Evolutionary conservation across 148 eudicot genomes (phyloP).

Genomic region (Rhododendron henanense): DNA sequence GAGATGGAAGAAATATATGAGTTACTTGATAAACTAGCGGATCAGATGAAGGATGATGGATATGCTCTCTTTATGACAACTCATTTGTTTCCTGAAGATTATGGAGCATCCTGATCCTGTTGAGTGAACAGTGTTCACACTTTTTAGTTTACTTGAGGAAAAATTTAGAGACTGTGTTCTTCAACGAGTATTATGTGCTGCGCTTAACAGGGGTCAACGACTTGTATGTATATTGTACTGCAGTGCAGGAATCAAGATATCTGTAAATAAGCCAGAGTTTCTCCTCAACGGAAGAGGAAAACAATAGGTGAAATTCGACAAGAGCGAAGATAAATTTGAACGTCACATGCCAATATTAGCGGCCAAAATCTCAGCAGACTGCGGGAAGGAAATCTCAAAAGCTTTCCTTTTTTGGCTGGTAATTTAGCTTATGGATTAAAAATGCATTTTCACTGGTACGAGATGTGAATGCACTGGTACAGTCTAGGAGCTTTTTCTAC

Average conservation of each 20-base stretch:
- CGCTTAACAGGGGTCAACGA: not conserved
- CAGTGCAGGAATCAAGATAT: not conserved
- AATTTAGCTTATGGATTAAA: not conserved
- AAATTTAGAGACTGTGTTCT: not conserved
- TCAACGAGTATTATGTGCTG: not conserved
- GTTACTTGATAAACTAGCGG: constrained; percentile 41
- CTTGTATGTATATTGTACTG: not conserved
- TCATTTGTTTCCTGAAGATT: not conserved
- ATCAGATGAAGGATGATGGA: constrained; percentile 51
- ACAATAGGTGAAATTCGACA: not conserved
- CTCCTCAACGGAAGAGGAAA: not conserved
- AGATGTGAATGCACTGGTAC: not conserved
- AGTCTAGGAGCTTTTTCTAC: too few species aligned
- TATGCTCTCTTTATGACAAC: constrained; percentile 2
- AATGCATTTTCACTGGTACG: not conserved
- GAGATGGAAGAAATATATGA: constrained; percentile 31
- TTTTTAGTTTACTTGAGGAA: not conserved
- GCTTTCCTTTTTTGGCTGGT: not conserved
- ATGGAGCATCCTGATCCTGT: not conserved
- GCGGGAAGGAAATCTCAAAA: not conserved
- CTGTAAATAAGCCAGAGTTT: not conserved
- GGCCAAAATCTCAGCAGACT: not conserved
- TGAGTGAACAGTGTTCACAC: not conserved
- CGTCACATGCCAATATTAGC: not conserved
- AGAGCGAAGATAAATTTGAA: not conserved